Conservation (phyloP, 257 asterid species). For the Solanum appendiculatum region DNA sequence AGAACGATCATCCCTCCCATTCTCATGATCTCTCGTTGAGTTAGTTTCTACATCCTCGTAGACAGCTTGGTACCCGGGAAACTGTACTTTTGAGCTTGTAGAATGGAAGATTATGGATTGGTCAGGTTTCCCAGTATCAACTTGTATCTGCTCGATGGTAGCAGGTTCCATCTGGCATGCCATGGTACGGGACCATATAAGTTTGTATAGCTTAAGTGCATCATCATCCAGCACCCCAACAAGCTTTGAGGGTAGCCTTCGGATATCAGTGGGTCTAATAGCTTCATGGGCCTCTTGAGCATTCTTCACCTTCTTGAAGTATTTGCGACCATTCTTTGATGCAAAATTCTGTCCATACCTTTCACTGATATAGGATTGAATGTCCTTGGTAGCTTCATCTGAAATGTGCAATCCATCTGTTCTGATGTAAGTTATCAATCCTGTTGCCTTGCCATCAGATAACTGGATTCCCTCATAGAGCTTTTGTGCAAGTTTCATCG, state of each 20-base stretch:
- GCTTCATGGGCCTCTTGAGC: constrained; percentile 99
- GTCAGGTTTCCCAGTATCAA: constrained; percentile 51
- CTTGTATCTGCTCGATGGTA: constrained; percentile 52
- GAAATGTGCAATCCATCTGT: constrained; percentile 89
- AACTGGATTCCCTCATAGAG: constrained; percentile 82
- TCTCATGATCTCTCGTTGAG: constrained; percentile 21
- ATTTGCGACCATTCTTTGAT: constrained; percentile 49
- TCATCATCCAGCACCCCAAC: constrained; percentile 70
- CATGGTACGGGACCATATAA: constrained; percentile 80
- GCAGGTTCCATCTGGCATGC: constrained; percentile 97
- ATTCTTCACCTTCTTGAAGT: constrained; percentile 79
- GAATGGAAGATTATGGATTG: constrained; percentile 59
- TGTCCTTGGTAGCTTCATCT: constrained; percentile 69
- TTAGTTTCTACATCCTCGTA: constrained; percentile 51
- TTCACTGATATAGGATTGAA: constrained; percentile 51
- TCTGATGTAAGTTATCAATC: constrained; percentile 86
- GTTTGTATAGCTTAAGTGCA: constrained; percentile 65
- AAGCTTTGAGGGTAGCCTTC: constrained; percentile 65
- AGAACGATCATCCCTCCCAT: constrained; percentile 16
- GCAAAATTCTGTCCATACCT: constrained; percentile 64
- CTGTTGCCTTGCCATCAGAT: constrained; percentile 61
- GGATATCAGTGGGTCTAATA: constrained; percentile 84
- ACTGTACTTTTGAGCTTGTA: constrained; percentile 53
- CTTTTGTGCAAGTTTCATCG: constrained; percentile 90
- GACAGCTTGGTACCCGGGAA: constrained; percentile 67